Evolutionary conservation across 2,329 filamentous ascomycete genomes (phyloP), one percentile per base, ranked within the genome.

Genomic region (Colletotrichum shisoi): DNA sequence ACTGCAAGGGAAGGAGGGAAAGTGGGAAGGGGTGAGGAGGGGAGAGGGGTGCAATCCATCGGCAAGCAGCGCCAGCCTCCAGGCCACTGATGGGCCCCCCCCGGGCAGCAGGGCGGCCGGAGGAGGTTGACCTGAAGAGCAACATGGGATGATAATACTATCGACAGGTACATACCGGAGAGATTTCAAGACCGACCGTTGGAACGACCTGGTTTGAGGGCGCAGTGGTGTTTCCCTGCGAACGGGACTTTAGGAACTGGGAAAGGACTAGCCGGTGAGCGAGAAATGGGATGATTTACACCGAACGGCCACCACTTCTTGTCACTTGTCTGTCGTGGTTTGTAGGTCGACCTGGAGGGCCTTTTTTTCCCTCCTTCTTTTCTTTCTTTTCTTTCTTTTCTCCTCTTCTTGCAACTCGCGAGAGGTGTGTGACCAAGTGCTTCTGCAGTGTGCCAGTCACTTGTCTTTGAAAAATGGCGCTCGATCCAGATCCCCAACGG

Each of bases 101-200:
- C 3, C 31, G 31, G 31, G 31, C 52, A 17, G 45, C 63, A 46
- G 24, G 15, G 39, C 31, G 7, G 31, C 19, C 44, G 31, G 31
- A 57, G 45, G 40, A 57, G 45, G 40, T 52, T 27, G 46, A 34
- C 31, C 27, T 52, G 60, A 40, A 9, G 7, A 34, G 37, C 34
- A n/a, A 31, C 51, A 57, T 49, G 21, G 45, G 61, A 24, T 48
- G 42, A 54, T 60, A 51, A 49, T 39, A 60, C 17, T 67, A 65
- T 67, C 65, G 54, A 65, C 61, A 65, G 60, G 65, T 44, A 68
- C 65, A 65, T 68, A 68, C 65, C 65, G 37, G 56, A 57, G 40
- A 34, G 48, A 27, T 34, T 48, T 31, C 37, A 44, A 13, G 34
- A 46, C 39, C 42, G 37, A 64, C 21, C 60, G 56, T 27, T 37